A percentile compares a stretch with the other conserved stretches of the same genome.
Evolutionary conservation across 2,329 filamentous ascomycete genomes (phyloP).

Genomic region (Aspergillus pseudoglaucus): DNA sequence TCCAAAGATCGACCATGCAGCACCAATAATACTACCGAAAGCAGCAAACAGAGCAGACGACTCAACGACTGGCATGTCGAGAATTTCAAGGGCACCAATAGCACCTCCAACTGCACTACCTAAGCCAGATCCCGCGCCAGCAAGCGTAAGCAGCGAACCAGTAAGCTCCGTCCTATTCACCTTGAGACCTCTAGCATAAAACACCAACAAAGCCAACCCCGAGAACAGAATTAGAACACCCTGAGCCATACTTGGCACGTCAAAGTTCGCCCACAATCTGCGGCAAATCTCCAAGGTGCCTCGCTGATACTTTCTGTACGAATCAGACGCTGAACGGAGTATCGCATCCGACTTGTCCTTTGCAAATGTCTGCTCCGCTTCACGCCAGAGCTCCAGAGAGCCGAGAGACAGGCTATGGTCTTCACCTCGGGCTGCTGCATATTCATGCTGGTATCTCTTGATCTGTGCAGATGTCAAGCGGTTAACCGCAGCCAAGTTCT

Average conservation of each 20-base stretch:
- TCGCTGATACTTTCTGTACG: conserved; percentile 67
- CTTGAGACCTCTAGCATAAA: conserved; percentile 61
- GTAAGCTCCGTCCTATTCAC: conserved; percentile 50
- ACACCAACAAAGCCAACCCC: conserved; percentile 61
- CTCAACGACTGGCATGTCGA: conserved; percentile 27
- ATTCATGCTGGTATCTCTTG: conserved; percentile 78
- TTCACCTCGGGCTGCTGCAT: conserved; percentile 65
- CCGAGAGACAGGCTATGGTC: conserved; percentile 54
- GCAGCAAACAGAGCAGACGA: conserved; percentile 34
- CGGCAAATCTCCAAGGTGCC: conserved; percentile 75
- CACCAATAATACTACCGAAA: conserved; percentile 40
- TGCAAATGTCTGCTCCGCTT: conserved; percentile 46
- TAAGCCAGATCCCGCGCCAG: conserved; percentile 42
- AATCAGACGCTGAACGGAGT: conserved; percentile 43
- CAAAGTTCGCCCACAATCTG: conserved; percentile 84
- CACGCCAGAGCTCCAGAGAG: conserved; percentile 53
- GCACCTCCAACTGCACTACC: conserved; percentile 32
- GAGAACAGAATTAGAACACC: conserved; percentile 66
- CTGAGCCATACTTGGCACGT: conserved; percentile 75
- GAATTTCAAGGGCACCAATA: conserved; percentile 16
- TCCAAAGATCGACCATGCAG: conserved; percentile 34
- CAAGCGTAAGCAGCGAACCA: conserved; percentile 46
- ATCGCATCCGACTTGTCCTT: conserved; percentile 34
- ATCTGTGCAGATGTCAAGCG: conserved; percentile 78
- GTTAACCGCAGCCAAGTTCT: conserved; percentile 69